Evolutionary conservation across 78 protist species (phyloP).

Genomic region (Salpingoeca rosetta): DNA sequence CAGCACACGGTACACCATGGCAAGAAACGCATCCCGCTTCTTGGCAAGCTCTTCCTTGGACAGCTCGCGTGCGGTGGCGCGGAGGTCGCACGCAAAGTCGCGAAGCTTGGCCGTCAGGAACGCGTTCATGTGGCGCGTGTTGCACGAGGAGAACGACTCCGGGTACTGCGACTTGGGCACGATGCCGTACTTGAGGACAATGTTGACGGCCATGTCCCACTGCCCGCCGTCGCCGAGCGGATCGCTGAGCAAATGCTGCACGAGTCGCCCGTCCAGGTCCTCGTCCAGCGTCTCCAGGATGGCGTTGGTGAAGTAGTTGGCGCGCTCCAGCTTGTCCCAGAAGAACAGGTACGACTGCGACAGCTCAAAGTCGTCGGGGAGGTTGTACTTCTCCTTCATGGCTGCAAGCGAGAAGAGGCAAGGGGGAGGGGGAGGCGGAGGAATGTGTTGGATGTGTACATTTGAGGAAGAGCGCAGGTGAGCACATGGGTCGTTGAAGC

Average conservation of each 20-base stretch:
- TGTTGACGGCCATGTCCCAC: constrained; percentile 24
- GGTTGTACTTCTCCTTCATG: background rate
- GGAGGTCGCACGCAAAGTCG: background rate
- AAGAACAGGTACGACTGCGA: constrained; percentile 31
- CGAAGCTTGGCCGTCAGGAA: background rate
- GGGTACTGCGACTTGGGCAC: constrained; percentile 25
- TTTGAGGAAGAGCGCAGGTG: too few species aligned
- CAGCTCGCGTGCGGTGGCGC: background rate
- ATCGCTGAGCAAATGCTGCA: background rate
- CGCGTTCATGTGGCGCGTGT: background rate
- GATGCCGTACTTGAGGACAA: constrained; percentile 34
- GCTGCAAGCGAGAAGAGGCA: too few species aligned
- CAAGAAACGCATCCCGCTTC: background rate
- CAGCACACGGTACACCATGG: background rate
- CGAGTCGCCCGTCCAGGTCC: background rate
- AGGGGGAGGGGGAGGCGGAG: too few species aligned
- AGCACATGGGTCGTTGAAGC: too few species aligned
- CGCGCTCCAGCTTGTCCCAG: constrained; percentile 28
- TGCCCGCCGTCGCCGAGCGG: constrained; percentile 28
- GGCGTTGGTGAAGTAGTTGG: constrained; percentile 2
- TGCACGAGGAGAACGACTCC: background rate
- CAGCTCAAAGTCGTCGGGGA: constrained; percentile 19
- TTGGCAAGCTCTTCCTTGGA: background rate
- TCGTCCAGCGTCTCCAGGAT: constrained; percentile 10
- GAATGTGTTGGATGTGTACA: too few species aligned